Evolutionary conservation across 768 basidiomycete genomes (phyloP), one percentile per base, ranked within the genome.

Genomic region (Mycena galopus): DNA sequence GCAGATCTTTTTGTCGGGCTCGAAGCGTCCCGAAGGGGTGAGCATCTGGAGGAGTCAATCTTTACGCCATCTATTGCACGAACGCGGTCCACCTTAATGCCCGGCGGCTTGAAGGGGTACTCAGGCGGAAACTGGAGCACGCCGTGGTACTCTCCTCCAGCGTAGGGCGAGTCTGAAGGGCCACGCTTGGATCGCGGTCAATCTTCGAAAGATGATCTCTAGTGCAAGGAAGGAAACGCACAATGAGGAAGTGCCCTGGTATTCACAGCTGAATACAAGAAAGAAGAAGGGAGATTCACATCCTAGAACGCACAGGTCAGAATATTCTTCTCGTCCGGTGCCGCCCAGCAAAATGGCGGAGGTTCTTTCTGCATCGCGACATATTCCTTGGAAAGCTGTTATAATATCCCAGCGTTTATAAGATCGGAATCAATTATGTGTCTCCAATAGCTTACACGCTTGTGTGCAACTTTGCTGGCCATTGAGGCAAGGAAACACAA

Each of bases 261-360:
- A 60, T 60, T 8, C 44, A 14, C 17, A 29, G 5, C 25, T 67
- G 73, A 68, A 64, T 58, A 63, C 64, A 32, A 32, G 60, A 70
- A 63, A 23, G 21, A 39, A 17, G 64, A 12, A 23, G 30, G 4
- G 44, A 14, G 37, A 32, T 32, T 59, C 66, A 39, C 66, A 39
- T 5, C 62, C 35, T 5, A 58, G 19, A 21, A 87, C 96, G 83
- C 80, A 98, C 96, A 98, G 66, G 90, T 96, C 61, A 98, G 82
- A 77, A 98, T 97, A 82, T 98, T 97, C 91, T 96, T 96, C 89
- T 99, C 97, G 78, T 98, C 96, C 17, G 97, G 97, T 33, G 88
- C 89, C 44, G 97, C 97, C 93, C 94, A 97, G 25, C 98, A 92
- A 82, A 96, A 99, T 71, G 97, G 97, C 1, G 97, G 97, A 17